Conservation (phyloP, 495 filamentous ascomycete species). For the Cryomyces minteri region DNA sequence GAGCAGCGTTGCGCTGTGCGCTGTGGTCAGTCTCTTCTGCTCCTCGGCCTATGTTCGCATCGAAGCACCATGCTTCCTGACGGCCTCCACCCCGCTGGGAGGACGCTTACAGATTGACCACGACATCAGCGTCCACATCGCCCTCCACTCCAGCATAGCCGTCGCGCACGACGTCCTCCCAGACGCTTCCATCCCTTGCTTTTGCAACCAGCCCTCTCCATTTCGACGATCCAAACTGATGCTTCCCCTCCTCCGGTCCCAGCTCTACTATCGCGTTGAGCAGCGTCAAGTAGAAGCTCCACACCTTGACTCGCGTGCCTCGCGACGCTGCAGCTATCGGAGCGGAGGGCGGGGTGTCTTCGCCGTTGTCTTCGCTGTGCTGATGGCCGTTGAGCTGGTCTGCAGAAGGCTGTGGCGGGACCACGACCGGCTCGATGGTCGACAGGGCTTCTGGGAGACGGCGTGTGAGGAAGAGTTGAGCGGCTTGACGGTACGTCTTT, state of each 20-base stretch:
- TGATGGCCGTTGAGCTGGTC: constrained; percentile 17
- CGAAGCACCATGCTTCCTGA: too few species aligned
- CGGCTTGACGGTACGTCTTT: constrained; percentile 77
- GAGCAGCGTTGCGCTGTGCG: constrained; percentile 64
- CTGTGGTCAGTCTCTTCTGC: background rate
- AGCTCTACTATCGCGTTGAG: constrained; percentile 80
- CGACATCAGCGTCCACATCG: constrained; percentile 84
- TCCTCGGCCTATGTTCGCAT: too few species aligned
- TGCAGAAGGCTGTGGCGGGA: constrained; percentile 17
- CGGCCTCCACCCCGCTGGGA: background rate
- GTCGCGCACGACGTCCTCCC: constrained; percentile 75
- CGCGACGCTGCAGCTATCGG: constrained; percentile 56
- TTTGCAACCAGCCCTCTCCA: constrained; percentile 67
- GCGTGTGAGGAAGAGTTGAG: constrained; percentile 80
- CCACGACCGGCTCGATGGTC: constrained; percentile 62
- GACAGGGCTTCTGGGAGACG: constrained; percentile 76
- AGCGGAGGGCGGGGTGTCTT: constrained; percentile 24
- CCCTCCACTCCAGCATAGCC: constrained; percentile 78
- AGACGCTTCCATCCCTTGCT: constrained; percentile 70
- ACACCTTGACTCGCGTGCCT: constrained; percentile 77
- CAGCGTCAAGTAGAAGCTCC: constrained; percentile 89
- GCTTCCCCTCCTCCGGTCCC: constrained; percentile 77
- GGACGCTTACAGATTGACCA: constrained; percentile 65
- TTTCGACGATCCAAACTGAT: constrained; percentile 60
- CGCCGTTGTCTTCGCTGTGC: constrained; percentile 16